These are phyloP conservation scores for Globisporangium barbulae DNA, from an alignment of 352 stramenopile species.

Conservation along the genomic window DNA sequence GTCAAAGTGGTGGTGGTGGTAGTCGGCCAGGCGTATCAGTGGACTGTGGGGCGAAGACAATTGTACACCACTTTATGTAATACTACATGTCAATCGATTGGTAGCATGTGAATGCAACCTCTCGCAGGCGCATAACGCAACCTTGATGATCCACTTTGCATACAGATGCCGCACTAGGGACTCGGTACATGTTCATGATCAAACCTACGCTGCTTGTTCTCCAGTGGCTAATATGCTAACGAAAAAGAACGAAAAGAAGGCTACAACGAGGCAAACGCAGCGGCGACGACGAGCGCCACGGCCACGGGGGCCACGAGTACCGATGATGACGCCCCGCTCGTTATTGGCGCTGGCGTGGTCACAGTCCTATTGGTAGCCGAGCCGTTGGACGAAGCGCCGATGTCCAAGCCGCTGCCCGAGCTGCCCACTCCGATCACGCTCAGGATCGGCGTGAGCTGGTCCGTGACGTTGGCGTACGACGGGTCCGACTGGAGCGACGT, in stretches of 20 bases:
- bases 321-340: not conserved
- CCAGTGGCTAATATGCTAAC: too few relatives aligned
- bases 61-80: too few relatives aligned
- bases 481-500: not conserved
- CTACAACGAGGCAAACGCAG: not conserved
- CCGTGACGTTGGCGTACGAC: not conserved
- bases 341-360: not conserved
- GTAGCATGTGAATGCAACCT: too few relatives aligned
- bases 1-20: not conserved
- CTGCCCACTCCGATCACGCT: not conserved
- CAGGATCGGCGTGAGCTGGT: conserved; percentile 1
- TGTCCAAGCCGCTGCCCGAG: not conserved
- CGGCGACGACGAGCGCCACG: not conserved
- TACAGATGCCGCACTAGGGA: too few relatives aligned
- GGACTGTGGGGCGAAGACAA: too few relatives aligned
- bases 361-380: not conserved
- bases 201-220: too few relatives aligned
- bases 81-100: too few relatives aligned
- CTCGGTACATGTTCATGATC: too few relatives aligned
- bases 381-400: not conserved
- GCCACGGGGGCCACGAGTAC: not conserved
- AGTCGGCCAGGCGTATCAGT: not conserved
- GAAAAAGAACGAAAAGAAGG: not conserved
- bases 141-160: too few relatives aligned
- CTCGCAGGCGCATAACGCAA: too few relatives aligned